A percentile compares a stretch with the other conserved stretches of the same genome.
These are phyloP conservation scores for Juglanconis juglandina DNA, from an alignment of 2,329 filamentous ascomycete species.

Conservation along the genomic window DNA sequence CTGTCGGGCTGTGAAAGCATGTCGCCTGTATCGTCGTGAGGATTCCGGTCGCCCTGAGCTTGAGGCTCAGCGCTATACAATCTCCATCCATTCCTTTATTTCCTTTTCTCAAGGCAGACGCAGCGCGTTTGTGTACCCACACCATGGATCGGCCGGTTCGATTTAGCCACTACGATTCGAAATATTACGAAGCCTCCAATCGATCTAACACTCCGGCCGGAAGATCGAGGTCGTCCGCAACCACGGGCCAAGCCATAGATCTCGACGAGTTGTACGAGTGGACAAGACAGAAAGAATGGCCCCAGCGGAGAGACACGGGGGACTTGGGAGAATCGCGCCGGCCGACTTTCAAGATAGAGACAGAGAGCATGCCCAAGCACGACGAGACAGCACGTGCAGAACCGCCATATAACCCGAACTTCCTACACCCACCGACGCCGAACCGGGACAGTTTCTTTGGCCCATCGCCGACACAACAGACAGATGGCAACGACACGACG, in stretches of 20 bases:
- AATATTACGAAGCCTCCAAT: background rate
- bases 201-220: background rate
- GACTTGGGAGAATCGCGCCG: background rate
- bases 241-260: background rate
- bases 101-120: background rate
- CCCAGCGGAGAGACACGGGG: background rate
- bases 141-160: background rate
- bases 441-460: background rate
- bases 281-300: background rate
- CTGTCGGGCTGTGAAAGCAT: background rate
- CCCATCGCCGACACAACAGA: background rate
- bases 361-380: background rate
- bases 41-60: background rate
- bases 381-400: background rate
- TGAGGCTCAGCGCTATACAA: background rate
- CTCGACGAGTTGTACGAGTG: background rate
- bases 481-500: background rate
- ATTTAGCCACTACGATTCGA: background rate
- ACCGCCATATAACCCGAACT: constrained; percentile 14
- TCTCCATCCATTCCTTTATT: background rate
- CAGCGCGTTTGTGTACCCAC: background rate
- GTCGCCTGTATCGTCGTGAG: background rate
- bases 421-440: constrained; percentile 7
- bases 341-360: background rate
- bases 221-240: background rate